phyloP scores from a whole-genome alignment of 169 alveolate genomes.

The Plasmodium gallinaceum region DNA sequence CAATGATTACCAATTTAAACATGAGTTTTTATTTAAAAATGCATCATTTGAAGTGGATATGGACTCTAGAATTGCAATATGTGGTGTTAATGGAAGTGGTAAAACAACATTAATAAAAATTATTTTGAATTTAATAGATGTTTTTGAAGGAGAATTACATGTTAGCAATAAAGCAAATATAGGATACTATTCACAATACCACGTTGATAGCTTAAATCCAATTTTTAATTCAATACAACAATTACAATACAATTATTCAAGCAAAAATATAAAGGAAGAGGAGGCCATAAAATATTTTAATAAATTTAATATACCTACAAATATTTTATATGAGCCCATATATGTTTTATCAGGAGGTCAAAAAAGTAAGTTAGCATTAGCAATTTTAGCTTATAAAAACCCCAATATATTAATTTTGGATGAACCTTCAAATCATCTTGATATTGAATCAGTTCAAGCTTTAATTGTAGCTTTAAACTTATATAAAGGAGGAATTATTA shows the following conservation, averaged over 20 bases:
- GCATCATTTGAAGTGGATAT: constrained; percentile 80
- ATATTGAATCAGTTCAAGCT: constrained; percentile 98
- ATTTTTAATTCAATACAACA: constrained; percentile 96
- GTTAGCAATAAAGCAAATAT: constrained; percentile 94
- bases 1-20: constrained; percentile 67
- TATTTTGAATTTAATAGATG: constrained; percentile 90
- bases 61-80: constrained; percentile 95
- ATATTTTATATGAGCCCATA: constrained; percentile 96
- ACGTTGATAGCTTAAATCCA: constrained; percentile 94
- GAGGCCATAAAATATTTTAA: constrained; percentile 93
- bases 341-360: constrained; percentile 98
- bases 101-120: constrained; percentile 96
- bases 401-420: constrained; percentile 97
- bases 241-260: constrained; percentile 89
- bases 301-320: constrained; percentile 95
- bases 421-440: constrained; percentile 98
- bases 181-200: constrained; percentile 97
- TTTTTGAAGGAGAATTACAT: constrained; percentile 92
- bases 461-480: constrained; percentile 94
- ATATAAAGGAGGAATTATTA: constrained; percentile 95
- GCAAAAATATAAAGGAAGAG: constrained; percentile 89
- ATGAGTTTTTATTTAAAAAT: constrained; percentile 80
- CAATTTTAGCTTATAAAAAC: constrained; percentile 95
- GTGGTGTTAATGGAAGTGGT: constrained; percentile 99
- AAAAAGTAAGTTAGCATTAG: constrained; percentile 96